phyloP scores from a whole-genome alignment of 371 early-diverging fungal genomes.

The Globomyces sp. region DNA sequence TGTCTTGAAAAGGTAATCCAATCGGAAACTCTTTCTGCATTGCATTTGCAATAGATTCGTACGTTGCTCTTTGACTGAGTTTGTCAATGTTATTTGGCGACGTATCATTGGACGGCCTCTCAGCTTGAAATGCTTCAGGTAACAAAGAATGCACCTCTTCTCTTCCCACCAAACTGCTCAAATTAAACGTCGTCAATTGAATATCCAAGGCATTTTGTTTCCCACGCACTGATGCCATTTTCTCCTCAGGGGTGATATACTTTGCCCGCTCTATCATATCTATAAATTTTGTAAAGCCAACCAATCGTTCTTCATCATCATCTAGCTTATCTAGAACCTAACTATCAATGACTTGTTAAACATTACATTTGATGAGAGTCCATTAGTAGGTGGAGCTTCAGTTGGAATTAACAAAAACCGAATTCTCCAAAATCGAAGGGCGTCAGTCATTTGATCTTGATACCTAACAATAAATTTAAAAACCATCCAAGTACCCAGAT shows the following conservation, averaged over 20 bases:
- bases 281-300: slow-evolving; percentile 68
- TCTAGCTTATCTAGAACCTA: slow-evolving; percentile 63
- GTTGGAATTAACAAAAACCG: slow-evolving; percentile 88
- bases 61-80: slow-evolving; percentile 23
- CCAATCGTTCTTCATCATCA: slow-evolving; percentile 88
- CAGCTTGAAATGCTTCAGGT: background rate
- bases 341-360: background rate
- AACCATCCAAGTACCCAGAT: slow-evolving; percentile 51
- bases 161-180: slow-evolving; percentile 6
- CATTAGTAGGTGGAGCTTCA: slow-evolving; percentile 53
- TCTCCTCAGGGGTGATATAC: slow-evolving; percentile 27
- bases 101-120: background rate
- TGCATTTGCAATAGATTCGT: slow-evolving; percentile 57
- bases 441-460: slow-evolving; percentile 77
- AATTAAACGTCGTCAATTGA: slow-evolving; percentile 31
- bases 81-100: background rate
- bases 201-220: slow-evolving; percentile 27
- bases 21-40: slow-evolving; percentile 66
- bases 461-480: slow-evolving; percentile 30
- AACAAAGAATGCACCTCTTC: slow-evolving; percentile 15
- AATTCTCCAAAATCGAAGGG: slow-evolving; percentile 81
- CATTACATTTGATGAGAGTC: too few species aligned
- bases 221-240: background rate
- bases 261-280: slow-evolving; percentile 40
- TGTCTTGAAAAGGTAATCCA: slow-evolving; percentile 73